These are phyloP conservation scores for Trichosporon sp. DNA, from an alignment of 1,284 basidiomycete genomes.

Conservation along the genomic window DNA sequence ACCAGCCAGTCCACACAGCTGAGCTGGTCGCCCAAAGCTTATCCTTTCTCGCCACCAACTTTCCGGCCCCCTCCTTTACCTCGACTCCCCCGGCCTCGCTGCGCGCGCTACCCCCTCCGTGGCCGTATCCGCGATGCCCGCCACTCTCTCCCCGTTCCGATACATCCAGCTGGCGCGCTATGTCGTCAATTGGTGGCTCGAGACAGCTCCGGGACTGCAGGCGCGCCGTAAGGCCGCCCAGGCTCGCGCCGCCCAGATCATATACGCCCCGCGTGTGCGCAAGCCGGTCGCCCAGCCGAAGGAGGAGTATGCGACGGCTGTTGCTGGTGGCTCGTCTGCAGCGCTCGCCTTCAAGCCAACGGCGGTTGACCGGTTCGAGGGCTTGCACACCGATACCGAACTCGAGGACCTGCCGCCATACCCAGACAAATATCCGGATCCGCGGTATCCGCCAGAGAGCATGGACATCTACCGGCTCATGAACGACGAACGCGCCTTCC, in stretches of 20 bases:
- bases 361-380: neutral
- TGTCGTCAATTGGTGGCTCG: conserved; percentile 38
- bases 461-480: conserved; percentile 65
- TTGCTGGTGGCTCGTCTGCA: neutral
- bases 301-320: neutral
- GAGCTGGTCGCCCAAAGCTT: conserved; percentile 12
- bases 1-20: conserved; percentile 9
- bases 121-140: conserved; percentile 22
- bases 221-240: conserved; percentile 27
- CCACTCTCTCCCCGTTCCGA: conserved; percentile 43
- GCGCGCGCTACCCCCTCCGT: neutral
- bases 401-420: conserved; percentile 5
- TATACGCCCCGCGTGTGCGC: conserved; percentile 14
- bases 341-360: neutral
- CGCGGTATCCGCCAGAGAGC: conserved; percentile 30
- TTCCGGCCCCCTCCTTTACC: neutral
- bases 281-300: neutral
- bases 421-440: conserved; percentile 26
- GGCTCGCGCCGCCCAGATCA: conserved; percentile 19
- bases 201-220: conserved; percentile 23
- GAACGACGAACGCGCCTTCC: conserved; percentile 64
- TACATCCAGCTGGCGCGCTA: conserved; percentile 43
- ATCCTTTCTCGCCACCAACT: conserved; percentile 2
- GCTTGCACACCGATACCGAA: neutral
- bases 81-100: neutral